Percentiles rank a stretch among this genome's conserved stretches.
These are phyloP conservation scores for Hypoxylon perforatum DNA, from an alignment of 495 filamentous ascomycete genomes.

Conservation along the genomic window DNA sequence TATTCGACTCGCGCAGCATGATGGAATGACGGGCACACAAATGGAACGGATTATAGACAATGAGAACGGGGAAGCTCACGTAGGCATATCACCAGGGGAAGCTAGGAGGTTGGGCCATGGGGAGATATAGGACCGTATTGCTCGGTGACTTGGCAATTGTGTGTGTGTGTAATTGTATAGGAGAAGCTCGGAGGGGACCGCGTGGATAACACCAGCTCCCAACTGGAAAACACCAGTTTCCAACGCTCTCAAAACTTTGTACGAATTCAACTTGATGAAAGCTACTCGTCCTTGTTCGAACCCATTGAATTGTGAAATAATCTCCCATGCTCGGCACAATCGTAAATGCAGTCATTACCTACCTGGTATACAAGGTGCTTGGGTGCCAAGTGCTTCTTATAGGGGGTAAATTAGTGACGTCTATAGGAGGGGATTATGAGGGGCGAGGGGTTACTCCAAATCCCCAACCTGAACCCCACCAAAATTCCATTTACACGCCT, in stretches of 20 bases:
- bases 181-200: slow-evolving; percentile 17
- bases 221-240: neutral
- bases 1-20: slow-evolving; percentile 27
- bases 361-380: no score
- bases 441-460: no score
- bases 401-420: neutral
- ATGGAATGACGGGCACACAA: slow-evolving; percentile 23
- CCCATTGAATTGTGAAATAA: neutral
- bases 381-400: no score
- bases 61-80: slow-evolving; percentile 7
- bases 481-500: no score
- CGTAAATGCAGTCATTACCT: no score
- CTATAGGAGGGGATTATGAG: no score
- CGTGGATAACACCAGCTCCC: neutral
- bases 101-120: neutral
- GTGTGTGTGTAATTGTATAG: slow-evolving; percentile 26
- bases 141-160: slow-evolving; percentile 4
- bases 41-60: slow-evolving; percentile 33
- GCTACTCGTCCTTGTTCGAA: neutral
- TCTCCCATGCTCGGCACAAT: neutral
- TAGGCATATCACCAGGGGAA: slow-evolving; percentile 7
- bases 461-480: neutral
- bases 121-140: slow-evolving; percentile 15
- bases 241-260: slow-evolving; percentile 3
- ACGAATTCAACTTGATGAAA: slow-evolving; percentile 16